Percentiles rank a stretch among this genome's conserved stretches.
Conservation (phyloP, 306 rosid species). For the Lathyrus aphaca region DNA sequence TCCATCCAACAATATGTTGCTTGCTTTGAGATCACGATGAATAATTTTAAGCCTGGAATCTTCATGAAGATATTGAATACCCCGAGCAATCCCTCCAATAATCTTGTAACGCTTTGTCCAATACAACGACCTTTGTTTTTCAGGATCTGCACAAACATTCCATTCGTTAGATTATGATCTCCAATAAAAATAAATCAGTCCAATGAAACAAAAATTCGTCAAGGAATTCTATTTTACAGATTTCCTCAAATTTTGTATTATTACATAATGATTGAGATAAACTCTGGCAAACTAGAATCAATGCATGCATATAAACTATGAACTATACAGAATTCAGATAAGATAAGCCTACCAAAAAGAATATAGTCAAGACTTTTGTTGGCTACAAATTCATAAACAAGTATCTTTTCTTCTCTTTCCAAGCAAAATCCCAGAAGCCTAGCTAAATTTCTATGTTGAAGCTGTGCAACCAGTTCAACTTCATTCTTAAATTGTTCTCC, state of each 20-base stretch:
- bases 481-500: slow-evolving; percentile 64
- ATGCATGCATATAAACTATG: neutral
- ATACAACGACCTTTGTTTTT: slow-evolving; percentile 44
- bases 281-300: neutral
- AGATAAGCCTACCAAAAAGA: slow-evolving; percentile 52
- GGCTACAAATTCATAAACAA: slow-evolving; percentile 61
- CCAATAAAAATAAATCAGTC: neutral
- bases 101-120: slow-evolving; percentile 61
- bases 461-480: slow-evolving; percentile 57
- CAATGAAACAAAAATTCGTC: neutral
- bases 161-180: neutral
- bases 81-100: slow-evolving; percentile 59
- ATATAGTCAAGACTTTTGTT: slow-evolving; percentile 60
- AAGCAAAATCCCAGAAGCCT: slow-evolving; percentile 65
- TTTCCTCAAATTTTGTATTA: too few species aligned
- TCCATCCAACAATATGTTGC: slow-evolving; percentile 59
- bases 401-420: slow-evolving; percentile 61
- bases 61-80: slow-evolving; percentile 66
- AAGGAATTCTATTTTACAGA: neutral
- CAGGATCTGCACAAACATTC: slow-evolving; percentile 38
- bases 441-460: slow-evolving; percentile 66
- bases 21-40: slow-evolving; percentile 71
- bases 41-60: slow-evolving; percentile 64
- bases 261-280: neutral
- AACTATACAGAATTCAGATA: neutral